Percentiles rank a stretch among this genome's conserved stretches.
Evolutionary conservation across 2,329 filamentous ascomycete genomes (phyloP).

Genomic region (Penicillium hordei): DNA sequence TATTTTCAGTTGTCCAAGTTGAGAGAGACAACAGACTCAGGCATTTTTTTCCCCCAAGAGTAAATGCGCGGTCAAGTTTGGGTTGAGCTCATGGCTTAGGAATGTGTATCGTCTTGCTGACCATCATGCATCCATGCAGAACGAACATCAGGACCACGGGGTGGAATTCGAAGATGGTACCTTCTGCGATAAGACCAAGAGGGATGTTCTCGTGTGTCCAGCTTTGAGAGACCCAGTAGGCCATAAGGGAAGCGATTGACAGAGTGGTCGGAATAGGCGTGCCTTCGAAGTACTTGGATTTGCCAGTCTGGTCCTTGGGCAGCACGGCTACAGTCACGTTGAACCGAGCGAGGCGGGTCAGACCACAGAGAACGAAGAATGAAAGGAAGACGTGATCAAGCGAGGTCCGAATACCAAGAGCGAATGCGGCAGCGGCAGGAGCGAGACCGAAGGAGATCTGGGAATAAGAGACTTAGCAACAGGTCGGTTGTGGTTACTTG

Average conservation of each 20-base stretch:
- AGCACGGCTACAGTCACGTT: slow-evolving; percentile 90
- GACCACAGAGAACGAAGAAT: slow-evolving; percentile 91
- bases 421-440: slow-evolving; percentile 82
- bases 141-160: slow-evolving; percentile 78
- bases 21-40: slow-evolving; percentile 15
- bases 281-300: slow-evolving; percentile 94
- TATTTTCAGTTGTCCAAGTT: slow-evolving; percentile 21
- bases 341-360: slow-evolving; percentile 92
- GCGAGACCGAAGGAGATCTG: slow-evolving; percentile 95
- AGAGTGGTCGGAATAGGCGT: slow-evolving; percentile 93
- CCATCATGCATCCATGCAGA: slow-evolving; percentile 89
- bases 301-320: slow-evolving; percentile 87
- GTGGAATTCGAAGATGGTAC: slow-evolving; percentile 76
- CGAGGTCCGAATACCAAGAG: slow-evolving; percentile 79
- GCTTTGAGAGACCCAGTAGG: slow-evolving; percentile 78
- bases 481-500: not conserved
- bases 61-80: slow-evolving; percentile 13
- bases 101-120: slow-evolving; percentile 90
- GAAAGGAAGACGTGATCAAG: slow-evolving; percentile 77
- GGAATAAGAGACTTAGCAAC: slow-evolving; percentile 10
- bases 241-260: slow-evolving; percentile 78
- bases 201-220: slow-evolving; percentile 81
- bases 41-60: slow-evolving; percentile 13
- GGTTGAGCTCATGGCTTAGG: slow-evolving; percentile 66
- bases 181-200: slow-evolving; percentile 66